phyloP scores from a whole-genome alignment of 2,329 filamentous ascomycete species.

The Aureobasidium leucospermi region DNA sequence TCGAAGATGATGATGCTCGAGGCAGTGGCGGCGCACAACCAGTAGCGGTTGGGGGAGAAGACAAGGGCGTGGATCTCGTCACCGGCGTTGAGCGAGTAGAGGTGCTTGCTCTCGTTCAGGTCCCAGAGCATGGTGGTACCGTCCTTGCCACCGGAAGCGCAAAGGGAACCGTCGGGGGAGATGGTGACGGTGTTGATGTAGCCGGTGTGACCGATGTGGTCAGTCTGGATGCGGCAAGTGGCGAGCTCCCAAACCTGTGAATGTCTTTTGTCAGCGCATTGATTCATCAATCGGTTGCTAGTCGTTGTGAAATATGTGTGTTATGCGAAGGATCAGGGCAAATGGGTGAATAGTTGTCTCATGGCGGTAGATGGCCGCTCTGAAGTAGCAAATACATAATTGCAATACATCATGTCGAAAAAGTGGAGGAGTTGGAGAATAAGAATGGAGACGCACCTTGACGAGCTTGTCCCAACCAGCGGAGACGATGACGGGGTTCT shows the following conservation, averaged over 20 bases:
- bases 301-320: background rate
- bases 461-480: conserved; percentile 99
- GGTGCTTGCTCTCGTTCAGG: conserved; percentile 99
- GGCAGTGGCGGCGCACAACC: conserved; percentile 96
- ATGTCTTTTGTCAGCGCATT: conserved; percentile 2
- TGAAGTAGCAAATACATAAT: conserved; percentile 99
- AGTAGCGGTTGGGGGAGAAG: conserved; percentile 99
- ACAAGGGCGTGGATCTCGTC: conserved; percentile 99
- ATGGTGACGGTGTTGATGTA: conserved; percentile 99
- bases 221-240: conserved; percentile 98
- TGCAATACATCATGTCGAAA: conserved; percentile 80
- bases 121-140: conserved; percentile 99
- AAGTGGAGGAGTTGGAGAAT: conserved; percentile 14
- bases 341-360: conserved; percentile 92
- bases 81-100: conserved; percentile 98
- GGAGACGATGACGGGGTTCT: conserved; percentile 99
- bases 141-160: conserved; percentile 98
- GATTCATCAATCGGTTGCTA: background rate
- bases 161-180: conserved; percentile 97
- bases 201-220: conserved; percentile 99
- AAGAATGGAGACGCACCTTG: conserved; percentile 65
- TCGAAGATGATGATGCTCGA: conserved; percentile 99
- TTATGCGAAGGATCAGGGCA: conserved; percentile 56
- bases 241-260: conserved; percentile 95
- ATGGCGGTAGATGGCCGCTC: conserved; percentile 73